Base-by-base conservation (phyloP, 495 filamentous ascomycete species). In the Neurospora pannonica region DNA sequence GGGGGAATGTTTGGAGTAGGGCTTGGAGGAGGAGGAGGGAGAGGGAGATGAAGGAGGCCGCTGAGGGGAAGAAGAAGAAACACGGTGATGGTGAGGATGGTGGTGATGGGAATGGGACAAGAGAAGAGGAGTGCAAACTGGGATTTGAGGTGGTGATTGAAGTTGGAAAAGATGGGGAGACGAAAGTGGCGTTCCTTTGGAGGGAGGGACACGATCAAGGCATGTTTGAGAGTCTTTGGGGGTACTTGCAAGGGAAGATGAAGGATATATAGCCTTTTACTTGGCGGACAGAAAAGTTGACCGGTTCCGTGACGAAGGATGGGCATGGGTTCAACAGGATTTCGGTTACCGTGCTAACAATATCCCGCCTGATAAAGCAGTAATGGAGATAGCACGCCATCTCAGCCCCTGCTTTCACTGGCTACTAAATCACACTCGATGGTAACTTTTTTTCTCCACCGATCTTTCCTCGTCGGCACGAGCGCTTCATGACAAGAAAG, bases 191-290 rank as follows among this genome's bases (percentile, higher is more conserved):
- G 9, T 79, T 96, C 3, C 85, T 90, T 39, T 98, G 95, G 95
- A 80, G 92, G 10, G 90, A 91, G 75, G 95, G 95, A 7, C 84
- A 82, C 9, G 93, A 98, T 72, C 83, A 86, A 5, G 88, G 90
- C 7, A 75, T 97, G 4, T 98, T 97, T 81, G 94, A 97, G 82
- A 97, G 94, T 78, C 92, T 98, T 74, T 92, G 90, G 73, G 95
- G 93, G 0, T 92, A 94, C 87, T 71, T 97, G 9, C 75, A 76
- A 19, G 75, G 77, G 0, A 79, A 77, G 38, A 62, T 83, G 13
- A 76, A 78, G 46, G 74, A 74, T 1, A 31, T 62, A 6, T 31
- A 60, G 3, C 8, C 8, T 21, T 4, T 0, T 4, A 9, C 4
- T 4, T n/a, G 17, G 19, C 5, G 5, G 15, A 7, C 8, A 6